These are phyloP conservation scores for Keqinozyma sinolaborantium DNA, from an alignment of 1,139 yeast species.

Conservation along the genomic window DNA sequence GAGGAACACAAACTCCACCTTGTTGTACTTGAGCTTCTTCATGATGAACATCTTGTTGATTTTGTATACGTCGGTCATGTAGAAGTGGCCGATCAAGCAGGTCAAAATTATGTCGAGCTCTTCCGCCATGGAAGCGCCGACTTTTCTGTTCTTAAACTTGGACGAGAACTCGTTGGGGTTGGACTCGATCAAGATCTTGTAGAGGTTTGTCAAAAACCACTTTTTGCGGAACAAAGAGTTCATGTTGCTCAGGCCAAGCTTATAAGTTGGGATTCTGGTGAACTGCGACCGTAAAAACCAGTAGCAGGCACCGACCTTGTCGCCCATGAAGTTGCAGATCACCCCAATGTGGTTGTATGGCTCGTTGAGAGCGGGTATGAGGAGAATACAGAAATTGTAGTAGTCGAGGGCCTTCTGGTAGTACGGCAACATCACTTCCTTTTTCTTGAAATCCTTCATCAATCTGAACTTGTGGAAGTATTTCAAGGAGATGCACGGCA, in stretches of 20 bases:
- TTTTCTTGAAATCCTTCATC: conserved; percentile 31
- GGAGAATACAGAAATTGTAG: conserved; percentile 48
- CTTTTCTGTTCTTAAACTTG: conserved; percentile 5
- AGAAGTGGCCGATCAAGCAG: conserved; percentile 27
- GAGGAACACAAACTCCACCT: conserved; percentile 25
- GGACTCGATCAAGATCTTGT: conserved; percentile 10
- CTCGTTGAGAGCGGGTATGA: conserved; percentile 65
- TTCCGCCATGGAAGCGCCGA: conserved; percentile 8
- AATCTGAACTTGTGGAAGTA: conserved; percentile 32
- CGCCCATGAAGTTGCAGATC: conserved; percentile 39
- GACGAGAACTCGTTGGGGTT: conserved; percentile 7
- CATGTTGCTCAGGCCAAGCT: conserved; percentile 41
- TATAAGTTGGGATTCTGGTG: conserved; percentile 47
- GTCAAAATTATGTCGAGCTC: conserved; percentile 21
- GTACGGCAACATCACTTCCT: conserved; percentile 14
- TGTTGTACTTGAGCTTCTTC: conserved; percentile 19
- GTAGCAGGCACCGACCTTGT: conserved; percentile 29
- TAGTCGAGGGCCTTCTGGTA: conserved; percentile 38
- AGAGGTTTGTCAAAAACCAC: conserved; percentile 24
- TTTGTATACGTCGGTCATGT: conserved; percentile 24
- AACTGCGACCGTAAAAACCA: conserved; percentile 59
- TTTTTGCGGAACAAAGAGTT: conserved; percentile 26
- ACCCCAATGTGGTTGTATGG: conserved; percentile 66
- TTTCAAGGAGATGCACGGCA: conserved; percentile 31
- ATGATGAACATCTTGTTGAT: conserved; percentile 18